Evolutionary conservation across 805 yeast species (phyloP).

Genomic region (Deakozyma indianensis): DNA sequence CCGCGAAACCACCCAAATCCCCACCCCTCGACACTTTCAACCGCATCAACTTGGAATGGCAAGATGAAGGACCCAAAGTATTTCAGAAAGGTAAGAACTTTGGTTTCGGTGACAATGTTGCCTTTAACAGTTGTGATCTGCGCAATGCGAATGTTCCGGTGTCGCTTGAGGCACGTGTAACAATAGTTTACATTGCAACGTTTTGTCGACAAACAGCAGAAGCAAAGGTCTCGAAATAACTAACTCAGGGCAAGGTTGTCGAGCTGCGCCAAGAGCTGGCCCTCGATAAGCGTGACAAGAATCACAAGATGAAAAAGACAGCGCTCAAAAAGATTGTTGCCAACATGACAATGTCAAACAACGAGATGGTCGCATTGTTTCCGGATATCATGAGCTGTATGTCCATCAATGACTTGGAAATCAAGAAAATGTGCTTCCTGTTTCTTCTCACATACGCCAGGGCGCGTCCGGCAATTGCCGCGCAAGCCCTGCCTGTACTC

Average conservation of each 20-base stretch:
- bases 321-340: conserved; percentile 64
- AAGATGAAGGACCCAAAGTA: background rate
- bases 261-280: conserved; percentile 23
- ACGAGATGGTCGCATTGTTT: conserved; percentile 54
- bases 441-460: conserved; percentile 49
- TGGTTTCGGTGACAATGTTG: background rate
- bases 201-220: too few species aligned
- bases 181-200: too few species aligned
- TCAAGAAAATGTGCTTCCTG: conserved; percentile 57
- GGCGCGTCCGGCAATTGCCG: conserved; percentile 40
- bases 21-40: too few species aligned
- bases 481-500: conserved; percentile 41
- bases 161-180: too few species aligned
- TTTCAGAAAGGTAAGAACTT: conserved; percentile 1
- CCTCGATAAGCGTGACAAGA: conserved; percentile 21
- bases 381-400: conserved; percentile 47
- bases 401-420: conserved; percentile 43
- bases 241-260: conserved; percentile 20
- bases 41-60: too few species aligned
- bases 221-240: too few species aligned
- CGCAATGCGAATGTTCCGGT: too few species aligned
- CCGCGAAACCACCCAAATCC: too few species aligned
- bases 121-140: too few species aligned
- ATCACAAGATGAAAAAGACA: conserved; percentile 24
- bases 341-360: conserved; percentile 69